phyloP scores from a whole-genome alignment of 768 basidiomycete genomes.

The Tephrocybe rancida region DNA sequence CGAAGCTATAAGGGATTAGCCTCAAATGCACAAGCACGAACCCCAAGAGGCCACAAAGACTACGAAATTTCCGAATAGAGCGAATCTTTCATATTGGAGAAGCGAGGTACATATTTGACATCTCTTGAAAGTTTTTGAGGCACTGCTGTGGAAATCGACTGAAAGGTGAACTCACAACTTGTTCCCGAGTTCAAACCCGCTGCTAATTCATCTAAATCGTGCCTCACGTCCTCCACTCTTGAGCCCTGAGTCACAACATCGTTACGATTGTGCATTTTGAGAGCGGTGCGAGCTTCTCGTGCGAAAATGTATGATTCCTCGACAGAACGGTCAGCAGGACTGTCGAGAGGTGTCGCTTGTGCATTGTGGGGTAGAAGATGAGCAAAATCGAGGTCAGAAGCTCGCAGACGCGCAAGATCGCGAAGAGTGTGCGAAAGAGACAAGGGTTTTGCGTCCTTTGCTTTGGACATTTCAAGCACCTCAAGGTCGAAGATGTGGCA shows the following conservation, averaged over 20 bases:
- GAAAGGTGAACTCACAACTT: conserved; percentile 7
- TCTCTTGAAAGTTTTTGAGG: neutral
- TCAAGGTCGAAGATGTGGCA: neutral
- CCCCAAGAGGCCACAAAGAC: too few species aligned
- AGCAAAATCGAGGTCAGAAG: conserved; percentile 46
- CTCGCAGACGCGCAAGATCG: conserved; percentile 73
- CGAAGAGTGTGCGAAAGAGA: conserved; percentile 62
- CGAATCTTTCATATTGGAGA: neutral
- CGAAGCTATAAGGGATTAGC: too few species aligned
- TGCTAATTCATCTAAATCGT: conserved; percentile 55
- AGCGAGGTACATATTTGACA: neutral
- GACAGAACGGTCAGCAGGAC: conserved; percentile 38
- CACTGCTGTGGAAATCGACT: neutral
- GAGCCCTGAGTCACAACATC: conserved; percentile 55
- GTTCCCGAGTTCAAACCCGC: conserved; percentile 25
- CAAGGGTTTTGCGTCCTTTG: conserved; percentile 49
- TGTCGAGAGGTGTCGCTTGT: conserved; percentile 15
- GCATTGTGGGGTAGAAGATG: conserved; percentile 23
- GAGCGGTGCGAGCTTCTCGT: conserved; percentile 54
- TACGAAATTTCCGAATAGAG: neutral
- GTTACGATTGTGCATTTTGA: conserved; percentile 53
- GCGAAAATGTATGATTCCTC: conserved; percentile 62
- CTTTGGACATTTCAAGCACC: conserved; percentile 25
- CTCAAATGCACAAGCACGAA: too few species aligned
- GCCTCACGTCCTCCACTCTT: conserved; percentile 58